Percentiles rank a stretch among this genome's conserved stretches.
Evolutionary conservation across 2,329 filamentous ascomycete genomes (phyloP).

Genomic region (Bipolaris gigantea): DNA sequence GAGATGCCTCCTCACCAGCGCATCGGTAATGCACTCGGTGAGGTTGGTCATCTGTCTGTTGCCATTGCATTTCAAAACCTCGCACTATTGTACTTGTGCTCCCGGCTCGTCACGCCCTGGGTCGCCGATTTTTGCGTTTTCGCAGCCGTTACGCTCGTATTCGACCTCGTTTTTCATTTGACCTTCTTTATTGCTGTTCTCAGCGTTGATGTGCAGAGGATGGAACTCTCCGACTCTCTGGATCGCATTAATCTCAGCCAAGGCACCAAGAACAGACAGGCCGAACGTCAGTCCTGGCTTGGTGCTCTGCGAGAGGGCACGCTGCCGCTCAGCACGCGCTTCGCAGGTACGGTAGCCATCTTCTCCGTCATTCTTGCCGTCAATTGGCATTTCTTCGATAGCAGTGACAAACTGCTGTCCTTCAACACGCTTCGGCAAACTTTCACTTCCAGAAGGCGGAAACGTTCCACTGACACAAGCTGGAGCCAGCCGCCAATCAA

Average conservation of each 20-base stretch:
- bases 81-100: conserved; percentile 65
- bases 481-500: conserved; percentile 62
- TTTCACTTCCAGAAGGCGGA: conserved; percentile 27
- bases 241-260: conserved; percentile 46
- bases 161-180: conserved; percentile 77
- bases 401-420: conserved; percentile 48
- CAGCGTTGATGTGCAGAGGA: conserved; percentile 75
- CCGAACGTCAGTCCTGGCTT: conserved; percentile 58
- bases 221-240: conserved; percentile 74
- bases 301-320: conserved; percentile 66
- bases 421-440: conserved; percentile 25
- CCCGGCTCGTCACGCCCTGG: conserved; percentile 67
- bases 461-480: conserved; percentile 14
- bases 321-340: conserved; percentile 68
- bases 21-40: conserved; percentile 73
- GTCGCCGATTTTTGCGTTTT: conserved; percentile 77
- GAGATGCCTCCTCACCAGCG: conserved; percentile 69
- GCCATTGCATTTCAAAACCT: conserved; percentile 71
- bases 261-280: conserved; percentile 52
- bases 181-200: conserved; percentile 80
- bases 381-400: conserved; percentile 77
- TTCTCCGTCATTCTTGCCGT: conserved; percentile 71
- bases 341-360: conserved; percentile 74
- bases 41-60: conserved; percentile 70
- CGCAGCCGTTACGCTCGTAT: conserved; percentile 71